A percentile compares a stretch with the other conserved stretches of the same genome.
Conservation (phyloP, 2,329 filamentous ascomycete genomes). For the Sporothrix schenckii region DNA sequence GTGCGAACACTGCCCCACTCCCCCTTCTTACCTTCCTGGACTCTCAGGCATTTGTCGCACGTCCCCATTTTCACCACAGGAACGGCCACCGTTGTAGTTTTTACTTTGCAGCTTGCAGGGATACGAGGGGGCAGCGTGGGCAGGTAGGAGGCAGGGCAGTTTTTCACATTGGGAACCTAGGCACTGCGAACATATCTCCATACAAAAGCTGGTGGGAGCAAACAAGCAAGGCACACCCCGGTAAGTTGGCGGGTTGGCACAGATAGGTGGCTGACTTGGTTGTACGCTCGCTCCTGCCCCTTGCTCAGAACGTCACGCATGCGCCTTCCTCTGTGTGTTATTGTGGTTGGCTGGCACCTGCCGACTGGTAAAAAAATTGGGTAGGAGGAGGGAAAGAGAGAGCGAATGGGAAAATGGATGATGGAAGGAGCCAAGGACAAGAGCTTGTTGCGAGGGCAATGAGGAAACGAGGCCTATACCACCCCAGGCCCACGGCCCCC, state of each 20-base stretch:
- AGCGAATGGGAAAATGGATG: background rate
- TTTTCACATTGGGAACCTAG: background rate
- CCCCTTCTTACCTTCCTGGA: background rate
- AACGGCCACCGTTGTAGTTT: slow-evolving; percentile 16
- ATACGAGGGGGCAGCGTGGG: background rate
- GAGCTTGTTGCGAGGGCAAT: slow-evolving; percentile 12
- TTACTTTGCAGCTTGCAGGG: background rate
- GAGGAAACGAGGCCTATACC: slow-evolving; percentile 3
- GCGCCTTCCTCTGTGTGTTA: background rate
- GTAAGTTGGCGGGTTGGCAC: background rate
- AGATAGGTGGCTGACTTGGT: slow-evolving; percentile 1
- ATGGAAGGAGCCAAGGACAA: slow-evolving; percentile 18
- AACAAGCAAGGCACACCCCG: background rate
- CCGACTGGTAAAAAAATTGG: background rate
- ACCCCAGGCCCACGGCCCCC: background rate
- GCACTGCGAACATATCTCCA: background rate
- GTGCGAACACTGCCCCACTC: background rate
- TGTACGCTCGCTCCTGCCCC: slow-evolving; percentile 10
- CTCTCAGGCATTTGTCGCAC: no score
- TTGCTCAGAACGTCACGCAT: background rate
- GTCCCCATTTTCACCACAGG: background rate
- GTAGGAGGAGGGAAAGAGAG: background rate
- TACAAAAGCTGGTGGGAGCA: background rate
- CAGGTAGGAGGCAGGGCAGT: background rate
- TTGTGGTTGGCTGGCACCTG: background rate